These are phyloP conservation scores for Pyrrhoderma noxium DNA, from an alignment of 1,284 basidiomycete genomes.

Conservation along the genomic window DNA sequence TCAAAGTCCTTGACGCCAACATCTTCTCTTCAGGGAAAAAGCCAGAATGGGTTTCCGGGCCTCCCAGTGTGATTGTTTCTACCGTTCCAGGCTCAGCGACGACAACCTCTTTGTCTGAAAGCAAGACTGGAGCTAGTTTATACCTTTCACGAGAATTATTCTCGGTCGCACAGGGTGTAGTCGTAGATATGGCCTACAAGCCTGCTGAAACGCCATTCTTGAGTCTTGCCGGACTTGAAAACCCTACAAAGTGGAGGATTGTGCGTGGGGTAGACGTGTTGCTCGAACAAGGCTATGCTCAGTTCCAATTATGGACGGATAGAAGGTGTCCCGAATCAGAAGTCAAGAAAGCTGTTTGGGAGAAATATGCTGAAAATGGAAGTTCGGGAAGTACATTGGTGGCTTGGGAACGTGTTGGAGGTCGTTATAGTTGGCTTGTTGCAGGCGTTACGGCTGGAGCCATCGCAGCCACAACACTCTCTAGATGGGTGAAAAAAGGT, in stretches of 20 bases:
- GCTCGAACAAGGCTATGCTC: constrained; percentile 43
- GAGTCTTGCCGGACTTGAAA: constrained; percentile 66
- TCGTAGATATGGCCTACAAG: constrained; percentile 90
- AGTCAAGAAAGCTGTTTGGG: constrained; percentile 44
- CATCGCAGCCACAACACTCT: too few species aligned
- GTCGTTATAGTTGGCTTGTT: too few species aligned
- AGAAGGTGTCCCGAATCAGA: constrained; percentile 42
- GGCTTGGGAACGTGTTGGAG: too few species aligned
- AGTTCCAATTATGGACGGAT: constrained; percentile 46
- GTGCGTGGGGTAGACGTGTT: constrained; percentile 77
- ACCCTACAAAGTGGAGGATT: constrained; percentile 70
- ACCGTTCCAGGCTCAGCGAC: constrained; percentile 80
- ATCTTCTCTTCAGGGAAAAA: constrained; percentile 47
- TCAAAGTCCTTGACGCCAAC: constrained; percentile 49
- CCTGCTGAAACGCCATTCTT: constrained; percentile 71
- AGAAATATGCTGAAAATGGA: constrained; percentile 35
- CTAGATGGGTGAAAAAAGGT: too few species aligned
- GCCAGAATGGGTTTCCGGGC: neutral
- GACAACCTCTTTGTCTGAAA: constrained; percentile 25
- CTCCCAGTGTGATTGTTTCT: constrained; percentile 73
- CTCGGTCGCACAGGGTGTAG: constrained; percentile 46
- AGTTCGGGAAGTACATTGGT: too few species aligned
- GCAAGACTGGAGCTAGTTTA: constrained; percentile 33
- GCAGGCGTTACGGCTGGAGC: too few species aligned
- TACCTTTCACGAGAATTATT: constrained; percentile 54